A percentile compares a stretch with the other conserved stretches of the same genome.
These are phyloP conservation scores for Ustilago bromivora DNA, from an alignment of 1,284 basidiomycete species.

Conservation along the genomic window DNA sequence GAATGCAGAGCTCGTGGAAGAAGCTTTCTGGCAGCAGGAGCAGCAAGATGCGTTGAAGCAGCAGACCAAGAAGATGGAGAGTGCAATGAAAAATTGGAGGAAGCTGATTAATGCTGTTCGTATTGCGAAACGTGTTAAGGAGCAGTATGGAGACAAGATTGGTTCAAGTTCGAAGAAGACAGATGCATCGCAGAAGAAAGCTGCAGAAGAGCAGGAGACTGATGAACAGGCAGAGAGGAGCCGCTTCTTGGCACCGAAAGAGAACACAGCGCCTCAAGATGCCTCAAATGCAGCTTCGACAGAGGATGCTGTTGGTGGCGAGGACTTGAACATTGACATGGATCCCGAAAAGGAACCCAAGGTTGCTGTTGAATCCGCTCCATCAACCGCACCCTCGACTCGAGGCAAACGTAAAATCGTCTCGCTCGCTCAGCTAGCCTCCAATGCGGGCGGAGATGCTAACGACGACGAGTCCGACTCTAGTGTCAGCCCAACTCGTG, in stretches of 20 bases:
- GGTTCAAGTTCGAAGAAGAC: slow-evolving; percentile 12
- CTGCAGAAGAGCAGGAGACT: slow-evolving; percentile 1
- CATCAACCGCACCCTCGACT: slow-evolving; percentile 9
- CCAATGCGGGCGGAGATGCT: slow-evolving; percentile 8
- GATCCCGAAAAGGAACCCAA: background rate
- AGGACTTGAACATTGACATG: slow-evolving; percentile 15
- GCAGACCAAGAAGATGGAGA: slow-evolving; percentile 80
- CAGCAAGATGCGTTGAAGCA: slow-evolving; percentile 80
- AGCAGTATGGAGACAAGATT: slow-evolving; percentile 75
- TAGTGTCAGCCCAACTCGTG: slow-evolving; percentile 12
- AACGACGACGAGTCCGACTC: slow-evolving; percentile 11
- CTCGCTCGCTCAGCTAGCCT: slow-evolving; percentile 47
- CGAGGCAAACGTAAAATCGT: slow-evolving; percentile 45
- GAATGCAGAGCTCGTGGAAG: slow-evolving; percentile 80
- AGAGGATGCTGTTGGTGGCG: background rate
- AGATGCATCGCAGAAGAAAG: background rate
- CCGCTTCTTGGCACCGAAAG: slow-evolving; percentile 26
- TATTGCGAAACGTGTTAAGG: slow-evolving; percentile 83
- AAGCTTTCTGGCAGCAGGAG: slow-evolving; percentile 88
- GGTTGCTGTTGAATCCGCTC: background rate
- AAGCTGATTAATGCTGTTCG: slow-evolving; percentile 87
- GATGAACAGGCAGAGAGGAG: slow-evolving; percentile 26
- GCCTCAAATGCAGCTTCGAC: background rate
- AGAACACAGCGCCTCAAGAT: background rate
- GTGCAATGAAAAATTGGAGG: slow-evolving; percentile 87